Percentiles rank a stretch among this genome's conserved stretches.
These are phyloP conservation scores for Davidsoniella eucalypti DNA, from an alignment of 2,329 filamentous ascomycete species.

Conservation along the genomic window DNA sequence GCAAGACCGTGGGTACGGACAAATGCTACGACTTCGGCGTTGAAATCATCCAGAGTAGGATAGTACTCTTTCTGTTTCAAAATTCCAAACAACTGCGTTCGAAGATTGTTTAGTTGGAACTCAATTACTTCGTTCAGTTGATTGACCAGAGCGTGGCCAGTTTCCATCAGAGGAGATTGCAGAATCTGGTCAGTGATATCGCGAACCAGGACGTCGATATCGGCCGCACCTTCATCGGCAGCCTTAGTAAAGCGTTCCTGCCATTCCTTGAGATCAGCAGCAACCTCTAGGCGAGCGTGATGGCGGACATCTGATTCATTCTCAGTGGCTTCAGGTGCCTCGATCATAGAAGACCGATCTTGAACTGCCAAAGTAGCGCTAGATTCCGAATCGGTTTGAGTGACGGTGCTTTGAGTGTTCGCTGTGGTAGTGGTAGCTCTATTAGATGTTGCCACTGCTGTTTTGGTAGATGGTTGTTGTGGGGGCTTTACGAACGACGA, in stretches of 20 bases:
- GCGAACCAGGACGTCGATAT: conserved; percentile 55
- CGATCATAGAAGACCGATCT: conserved; percentile 19
- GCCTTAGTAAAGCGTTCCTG: conserved; percentile 75
- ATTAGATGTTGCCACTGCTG: conserved; percentile 13
- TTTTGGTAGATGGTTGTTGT: conserved; percentile 15
- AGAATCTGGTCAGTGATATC: conserved; percentile 29
- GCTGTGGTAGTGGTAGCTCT: background rate
- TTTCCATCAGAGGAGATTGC: conserved; percentile 32
- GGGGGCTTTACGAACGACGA: conserved; percentile 12
- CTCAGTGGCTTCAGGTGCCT: conserved; percentile 28
- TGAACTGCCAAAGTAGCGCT: conserved; percentile 12
- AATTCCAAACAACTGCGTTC: conserved; percentile 39
- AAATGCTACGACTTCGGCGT: conserved; percentile 25
- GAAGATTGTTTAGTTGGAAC: conserved; percentile 47
- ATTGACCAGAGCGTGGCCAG: conserved; percentile 49
- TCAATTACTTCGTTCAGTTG: conserved; percentile 53
- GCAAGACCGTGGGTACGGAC: conserved; percentile 53
- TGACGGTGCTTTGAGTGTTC: conserved; percentile 18
- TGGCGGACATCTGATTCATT: conserved; percentile 38
- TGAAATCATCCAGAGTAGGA: conserved; percentile 26
- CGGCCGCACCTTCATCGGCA: conserved; percentile 58
- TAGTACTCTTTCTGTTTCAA: conserved; percentile 37
- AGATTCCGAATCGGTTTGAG: conserved; percentile 5
- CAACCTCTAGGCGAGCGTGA: conserved; percentile 48
- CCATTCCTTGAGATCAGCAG: conserved; percentile 68